Base-by-base conservation (phyloP, 2,329 filamentous ascomycete species). In the Helicocarpus griseus region DNA sequence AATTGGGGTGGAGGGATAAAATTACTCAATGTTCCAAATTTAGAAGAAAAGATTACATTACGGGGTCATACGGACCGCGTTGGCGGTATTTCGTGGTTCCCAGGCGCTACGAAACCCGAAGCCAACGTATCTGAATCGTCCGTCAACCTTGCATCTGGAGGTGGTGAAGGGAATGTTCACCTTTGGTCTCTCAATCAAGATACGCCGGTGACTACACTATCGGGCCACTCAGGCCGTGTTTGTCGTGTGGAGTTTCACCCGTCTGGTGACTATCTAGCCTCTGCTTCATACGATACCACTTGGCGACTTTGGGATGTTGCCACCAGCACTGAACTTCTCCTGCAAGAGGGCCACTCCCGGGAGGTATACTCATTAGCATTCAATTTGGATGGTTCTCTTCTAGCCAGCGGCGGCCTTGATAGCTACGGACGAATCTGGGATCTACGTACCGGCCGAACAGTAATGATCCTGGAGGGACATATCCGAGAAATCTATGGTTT, bases 351-450 rank as follows among this genome's bases (percentile, higher is more conserved):
- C 1, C 93, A 98, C 67, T 94, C 89, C 8, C 82, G 91, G 51
- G 93, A 94, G 55, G 93, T 97, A 11, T 97, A 93, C 63, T 80
- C 89, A 0, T 80, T 97, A 48, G 82, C 83, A 63, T 97, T 97
- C 73, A 95, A 95, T 65, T 79, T 79, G 0, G 93, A 98, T 64
- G 93, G 93, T 0, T 95, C 89, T 1, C 77, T 98, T 1, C 73
- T 97, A 28, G 91, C 90, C 1, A 94, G 86, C 61, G 93, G 86
- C n/a, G 93, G 93, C 2, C 76, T 95, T 28, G 93, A 98, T 72
- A 95, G 89, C 61, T 91, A 96, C 51, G 93, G 91, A 2, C 82
- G 93, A 40, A 86, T 98, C 53, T 98, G 93, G 93, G 93, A 98
- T 73, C 67, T 97, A 35, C 80, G 93, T 51, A 93, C 89, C 1